Percentiles rank a stretch among this genome's conserved stretches.
Evolutionary conservation across 2,329 filamentous ascomycete species (phyloP).

Genomic region (Phialophora macrospora): DNA sequence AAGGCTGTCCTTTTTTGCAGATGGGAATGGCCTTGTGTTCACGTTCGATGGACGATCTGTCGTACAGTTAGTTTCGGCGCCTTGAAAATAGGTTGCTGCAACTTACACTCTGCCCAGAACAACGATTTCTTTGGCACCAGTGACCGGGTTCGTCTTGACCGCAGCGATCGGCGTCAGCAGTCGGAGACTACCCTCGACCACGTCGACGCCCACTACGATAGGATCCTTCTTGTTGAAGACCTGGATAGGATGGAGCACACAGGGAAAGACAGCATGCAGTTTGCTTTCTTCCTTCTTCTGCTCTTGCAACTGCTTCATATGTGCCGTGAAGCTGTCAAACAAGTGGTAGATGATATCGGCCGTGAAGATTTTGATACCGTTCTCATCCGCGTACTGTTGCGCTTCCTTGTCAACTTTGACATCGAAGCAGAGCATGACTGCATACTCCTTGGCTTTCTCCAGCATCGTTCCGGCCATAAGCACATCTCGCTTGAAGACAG

Average conservation of each 20-base stretch:
- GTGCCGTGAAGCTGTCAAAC: constrained; percentile 94
- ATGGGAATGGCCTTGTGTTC: constrained; percentile 93
- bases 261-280: constrained; percentile 94
- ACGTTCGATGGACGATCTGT: constrained; percentile 90
- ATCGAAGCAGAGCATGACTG: constrained; percentile 99
- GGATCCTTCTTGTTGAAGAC: constrained; percentile 98
- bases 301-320: constrained; percentile 85
- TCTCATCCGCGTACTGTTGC: constrained; percentile 84
- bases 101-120: constrained; percentile 90
- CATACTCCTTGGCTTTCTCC: constrained; percentile 91
- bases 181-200: constrained; percentile 83
- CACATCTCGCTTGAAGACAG: constrained; percentile 96
- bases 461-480: constrained; percentile 94
- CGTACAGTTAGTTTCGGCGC: constrained; percentile 37
- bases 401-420: constrained; percentile 99
- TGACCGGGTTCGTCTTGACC: constrained; percentile 79
- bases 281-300: constrained; percentile 97
- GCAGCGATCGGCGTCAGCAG: constrained; percentile 89
- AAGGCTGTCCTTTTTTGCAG: constrained; percentile 96
- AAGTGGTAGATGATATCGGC: constrained; percentile 99
- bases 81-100: constrained; percentile 8
- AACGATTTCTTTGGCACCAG: constrained; percentile 81
- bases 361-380: constrained; percentile 96
- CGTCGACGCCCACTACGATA: constrained; percentile 94
- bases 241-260: constrained; percentile 83